Conservation (phyloP, 257 asterid species). For the Salvia miltiorrhiza region DNA sequence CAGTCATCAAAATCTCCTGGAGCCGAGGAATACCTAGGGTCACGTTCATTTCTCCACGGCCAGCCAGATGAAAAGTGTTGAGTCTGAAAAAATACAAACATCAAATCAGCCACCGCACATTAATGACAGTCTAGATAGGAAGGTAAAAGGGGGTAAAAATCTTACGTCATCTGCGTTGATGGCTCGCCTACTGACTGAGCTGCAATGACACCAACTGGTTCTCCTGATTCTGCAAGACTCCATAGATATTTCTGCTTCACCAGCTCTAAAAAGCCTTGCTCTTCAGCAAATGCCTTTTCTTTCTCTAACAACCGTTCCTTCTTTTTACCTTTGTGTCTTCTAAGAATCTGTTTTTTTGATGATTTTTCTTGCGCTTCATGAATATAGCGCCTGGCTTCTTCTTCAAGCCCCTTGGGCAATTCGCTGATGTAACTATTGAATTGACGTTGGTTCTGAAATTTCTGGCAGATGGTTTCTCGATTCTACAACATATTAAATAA, state of each 20-base stretch:
- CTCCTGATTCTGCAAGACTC: slow-evolving; percentile 87
- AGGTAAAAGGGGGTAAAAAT: not conserved
- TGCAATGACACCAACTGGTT: slow-evolving; percentile 97
- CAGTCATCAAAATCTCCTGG: slow-evolving; percentile 94
- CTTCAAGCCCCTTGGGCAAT: slow-evolving; percentile 79
- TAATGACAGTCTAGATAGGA: too few relatives aligned
- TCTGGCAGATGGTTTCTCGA: slow-evolving; percentile 61
- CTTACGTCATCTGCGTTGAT: slow-evolving; percentile 99
- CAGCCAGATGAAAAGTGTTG: slow-evolving; percentile 96
- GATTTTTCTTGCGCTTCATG: slow-evolving; percentile 18
- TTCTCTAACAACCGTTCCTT: slow-evolving; percentile 23
- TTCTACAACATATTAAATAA: slow-evolving; percentile 49
- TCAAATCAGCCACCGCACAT: slow-evolving; percentile 8
- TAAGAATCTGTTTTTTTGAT: slow-evolving; percentile 23
- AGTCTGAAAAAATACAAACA: slow-evolving; percentile 49
- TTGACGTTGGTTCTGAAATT: slow-evolving; percentile 41
- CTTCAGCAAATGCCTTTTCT: slow-evolving; percentile 25
- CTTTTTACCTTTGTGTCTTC: slow-evolving; percentile 29
- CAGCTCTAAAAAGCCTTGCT: slow-evolving; percentile 52
- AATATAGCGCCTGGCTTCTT: slow-evolving; percentile 45
- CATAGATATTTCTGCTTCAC: slow-evolving; percentile 79
- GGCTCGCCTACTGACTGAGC: slow-evolving; percentile 99
- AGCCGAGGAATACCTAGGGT: slow-evolving; percentile 99
- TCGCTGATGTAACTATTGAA: slow-evolving; percentile 58
- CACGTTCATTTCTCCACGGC: slow-evolving; percentile 99